A percentile compares a stretch with the other conserved stretches of the same genome.
Evolutionary conservation across 495 filamentous ascomycete species (phyloP).

Genomic region (Aspergillus steynii): DNA sequence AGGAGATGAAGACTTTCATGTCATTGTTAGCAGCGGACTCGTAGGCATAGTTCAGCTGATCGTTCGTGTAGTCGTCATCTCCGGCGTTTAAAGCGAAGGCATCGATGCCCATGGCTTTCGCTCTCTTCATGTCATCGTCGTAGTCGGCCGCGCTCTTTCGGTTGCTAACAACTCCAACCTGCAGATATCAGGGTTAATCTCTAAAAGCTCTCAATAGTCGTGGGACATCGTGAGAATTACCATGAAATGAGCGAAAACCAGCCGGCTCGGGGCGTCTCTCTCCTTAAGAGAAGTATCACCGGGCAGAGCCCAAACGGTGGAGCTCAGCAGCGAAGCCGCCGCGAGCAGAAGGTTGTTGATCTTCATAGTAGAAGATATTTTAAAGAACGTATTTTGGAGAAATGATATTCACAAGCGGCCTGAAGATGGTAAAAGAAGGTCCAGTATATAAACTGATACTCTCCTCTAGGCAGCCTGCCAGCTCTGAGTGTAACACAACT

Average conservation of each 20-base stretch:
- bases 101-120: slow-evolving; percentile 54
- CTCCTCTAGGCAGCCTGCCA: neutral
- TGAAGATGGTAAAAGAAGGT: neutral
- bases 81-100: slow-evolving; percentile 61
- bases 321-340: neutral
- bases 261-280: slow-evolving; percentile 16
- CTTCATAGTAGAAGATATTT: neutral
- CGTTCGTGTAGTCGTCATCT: slow-evolving; percentile 47
- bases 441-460: neutral
- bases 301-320: slow-evolving; percentile 8
- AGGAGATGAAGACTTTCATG: slow-evolving; percentile 61
- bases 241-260: slow-evolving; percentile 62
- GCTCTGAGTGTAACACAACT: neutral
- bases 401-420: neutral
- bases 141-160: slow-evolving; percentile 49
- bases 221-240: slow-evolving; percentile 27
- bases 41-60: slow-evolving; percentile 55
- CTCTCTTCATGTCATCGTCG: slow-evolving; percentile 55
- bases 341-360: neutral
- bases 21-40: slow-evolving; percentile 53
- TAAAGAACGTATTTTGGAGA: neutral
- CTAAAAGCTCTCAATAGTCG: neutral
- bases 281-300: neutral
- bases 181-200: neutral
- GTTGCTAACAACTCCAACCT: slow-evolving; percentile 53